Evolutionary conservation across 495 filamentous ascomycete genomes (phyloP).

Genomic region (Talaromyces borbonicus): DNA sequence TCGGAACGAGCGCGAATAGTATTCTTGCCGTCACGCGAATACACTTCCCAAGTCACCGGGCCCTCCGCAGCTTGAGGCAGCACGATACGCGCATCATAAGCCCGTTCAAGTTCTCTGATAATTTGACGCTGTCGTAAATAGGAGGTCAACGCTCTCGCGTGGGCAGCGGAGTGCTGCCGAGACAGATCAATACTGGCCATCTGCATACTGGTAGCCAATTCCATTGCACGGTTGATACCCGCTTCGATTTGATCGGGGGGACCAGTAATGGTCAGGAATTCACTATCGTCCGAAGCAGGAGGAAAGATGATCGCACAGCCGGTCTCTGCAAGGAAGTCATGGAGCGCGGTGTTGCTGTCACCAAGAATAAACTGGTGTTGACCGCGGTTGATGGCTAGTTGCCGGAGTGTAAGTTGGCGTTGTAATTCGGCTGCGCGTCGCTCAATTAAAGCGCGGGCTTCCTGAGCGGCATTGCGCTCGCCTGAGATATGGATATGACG

Average conservation of each 20-base stretch:
- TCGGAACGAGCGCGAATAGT: slow-evolving; percentile 69
- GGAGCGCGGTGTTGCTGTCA: slow-evolving; percentile 60
- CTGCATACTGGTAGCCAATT: slow-evolving; percentile 74
- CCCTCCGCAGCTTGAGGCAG: slow-evolving; percentile 54
- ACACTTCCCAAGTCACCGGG: slow-evolving; percentile 72
- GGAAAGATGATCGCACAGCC: slow-evolving; percentile 84
- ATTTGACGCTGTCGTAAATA: slow-evolving; percentile 71
- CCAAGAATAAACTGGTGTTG: slow-evolving; percentile 89
- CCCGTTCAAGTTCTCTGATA: slow-evolving; percentile 65
- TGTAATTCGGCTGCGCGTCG: slow-evolving; percentile 61
- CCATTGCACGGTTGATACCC: slow-evolving; percentile 69
- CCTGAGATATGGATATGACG: slow-evolving; percentile 77
- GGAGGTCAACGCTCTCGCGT: slow-evolving; percentile 74
- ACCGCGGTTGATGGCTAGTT: slow-evolving; percentile 64
- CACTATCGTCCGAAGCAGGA: slow-evolving; percentile 56
- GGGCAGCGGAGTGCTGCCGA: slow-evolving; percentile 65
- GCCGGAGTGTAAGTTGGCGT: slow-evolving; percentile 56
- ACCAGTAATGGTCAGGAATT: slow-evolving; percentile 75
- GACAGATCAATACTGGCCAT: slow-evolving; percentile 68
- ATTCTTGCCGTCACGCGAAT: slow-evolving; percentile 74
- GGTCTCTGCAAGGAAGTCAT: slow-evolving; percentile 81
- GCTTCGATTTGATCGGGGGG: slow-evolving; percentile 58
- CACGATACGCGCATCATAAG: slow-evolving; percentile 72
- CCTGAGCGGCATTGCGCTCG: slow-evolving; percentile 73
- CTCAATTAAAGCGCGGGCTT: slow-evolving; percentile 71